phyloP scores from a whole-genome alignment of 345 rosid species.

The Acer saccharum region DNA sequence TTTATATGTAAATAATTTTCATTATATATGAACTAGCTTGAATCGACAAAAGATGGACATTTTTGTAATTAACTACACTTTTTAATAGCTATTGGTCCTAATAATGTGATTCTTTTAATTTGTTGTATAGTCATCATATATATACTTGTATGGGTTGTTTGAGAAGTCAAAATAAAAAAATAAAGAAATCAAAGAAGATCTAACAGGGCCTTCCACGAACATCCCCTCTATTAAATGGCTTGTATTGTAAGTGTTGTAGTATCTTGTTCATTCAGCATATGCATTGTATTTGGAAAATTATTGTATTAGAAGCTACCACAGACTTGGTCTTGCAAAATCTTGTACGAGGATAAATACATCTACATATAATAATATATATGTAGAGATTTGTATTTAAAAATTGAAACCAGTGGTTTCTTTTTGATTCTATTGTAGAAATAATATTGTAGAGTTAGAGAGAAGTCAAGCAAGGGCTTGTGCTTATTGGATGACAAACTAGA shows the following conservation, averaged over 20 bases:
- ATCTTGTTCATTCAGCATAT: not conserved
- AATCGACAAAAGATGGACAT: no score
- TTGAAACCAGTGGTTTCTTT: not conserved
- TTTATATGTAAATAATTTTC: no score
- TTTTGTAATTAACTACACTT: not conserved
- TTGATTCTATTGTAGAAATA: no score
- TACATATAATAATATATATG: not conserved
- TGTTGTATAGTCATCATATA: no score
- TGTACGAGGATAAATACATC: conserved; percentile 12
- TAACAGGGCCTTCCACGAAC: not conserved
- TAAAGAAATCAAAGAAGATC: not conserved
- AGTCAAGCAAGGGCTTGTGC: no score
- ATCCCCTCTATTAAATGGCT: not conserved
- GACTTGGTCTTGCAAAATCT: not conserved
- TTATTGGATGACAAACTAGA: no score
- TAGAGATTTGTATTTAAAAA: not conserved
- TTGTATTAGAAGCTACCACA: conserved; percentile 5
- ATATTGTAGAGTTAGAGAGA: no score
- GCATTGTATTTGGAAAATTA: conserved; percentile 15
- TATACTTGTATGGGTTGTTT: no score
- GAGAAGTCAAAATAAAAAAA: no score
- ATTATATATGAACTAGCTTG: no score
- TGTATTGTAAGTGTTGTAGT: not conserved
- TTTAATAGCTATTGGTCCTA: not conserved
- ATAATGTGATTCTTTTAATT: not conserved